Conservation (phyloP, 202 grass and related monocot species). For the Brachypodium distachyon region DNA sequence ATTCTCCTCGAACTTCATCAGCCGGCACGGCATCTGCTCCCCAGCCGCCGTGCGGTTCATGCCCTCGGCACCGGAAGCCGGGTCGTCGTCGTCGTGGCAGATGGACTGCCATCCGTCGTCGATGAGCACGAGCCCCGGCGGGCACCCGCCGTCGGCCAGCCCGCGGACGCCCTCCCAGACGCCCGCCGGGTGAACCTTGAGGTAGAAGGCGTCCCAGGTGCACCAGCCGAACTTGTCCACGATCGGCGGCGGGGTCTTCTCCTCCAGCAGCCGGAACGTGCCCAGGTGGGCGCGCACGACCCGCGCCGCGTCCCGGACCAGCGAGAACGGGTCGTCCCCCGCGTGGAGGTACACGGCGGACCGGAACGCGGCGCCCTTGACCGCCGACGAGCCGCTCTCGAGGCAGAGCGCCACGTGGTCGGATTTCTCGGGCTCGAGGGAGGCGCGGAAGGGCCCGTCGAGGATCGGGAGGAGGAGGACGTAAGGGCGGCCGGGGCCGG, state of each 20-base stretch:
- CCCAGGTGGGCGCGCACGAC: conserved; percentile 54
- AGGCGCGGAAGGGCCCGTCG: conserved; percentile 69
- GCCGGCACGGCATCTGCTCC: conserved; percentile 97
- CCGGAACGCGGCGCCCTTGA: conserved; percentile 24
- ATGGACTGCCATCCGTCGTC: conserved; percentile 98
- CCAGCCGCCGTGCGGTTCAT: conserved; percentile 80
- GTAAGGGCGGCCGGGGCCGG: conserved; percentile 38
- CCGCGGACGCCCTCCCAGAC: conserved; percentile 76
- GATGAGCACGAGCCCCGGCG: conserved; percentile 78
- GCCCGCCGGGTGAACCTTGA: conserved; percentile 69
- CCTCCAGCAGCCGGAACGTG: conserved; percentile 68
- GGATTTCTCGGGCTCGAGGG: conserved; percentile 51
- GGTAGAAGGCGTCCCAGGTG: conserved; percentile 98
- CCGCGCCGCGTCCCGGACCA: conserved; percentile 29
- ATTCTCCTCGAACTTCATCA: conserved; percentile 89
- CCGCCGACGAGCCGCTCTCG: conserved; percentile 57
- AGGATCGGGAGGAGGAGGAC: conserved; percentile 82
- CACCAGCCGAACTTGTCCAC: conserved; percentile 99
- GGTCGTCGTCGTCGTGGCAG: conserved; percentile 77
- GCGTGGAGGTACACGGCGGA: conserved; percentile 54
- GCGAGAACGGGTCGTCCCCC: conserved; percentile 61
- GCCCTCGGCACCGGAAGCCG: conserved; percentile 32
- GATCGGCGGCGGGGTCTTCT: conserved; percentile 74
- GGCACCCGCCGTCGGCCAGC: conserved; percentile 72
- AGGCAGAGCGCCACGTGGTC: conserved; percentile 36